Evolutionary conservation across 2,329 filamentous ascomycete genomes (phyloP).

Genomic region (Cladosporium sp.): DNA sequence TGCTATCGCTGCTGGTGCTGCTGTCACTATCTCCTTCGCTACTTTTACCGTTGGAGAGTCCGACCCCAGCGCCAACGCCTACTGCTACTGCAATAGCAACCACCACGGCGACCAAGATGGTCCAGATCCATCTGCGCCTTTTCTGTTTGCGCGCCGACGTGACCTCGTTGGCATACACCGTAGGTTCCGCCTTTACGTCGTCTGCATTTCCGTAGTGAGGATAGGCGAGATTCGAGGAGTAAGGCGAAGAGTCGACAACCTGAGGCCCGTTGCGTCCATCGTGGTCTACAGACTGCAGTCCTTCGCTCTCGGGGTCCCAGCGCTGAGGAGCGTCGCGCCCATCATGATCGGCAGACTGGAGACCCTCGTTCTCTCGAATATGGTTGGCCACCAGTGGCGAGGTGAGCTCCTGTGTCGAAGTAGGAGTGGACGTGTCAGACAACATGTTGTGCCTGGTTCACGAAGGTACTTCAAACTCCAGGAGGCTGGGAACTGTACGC

Average conservation of each 20-base stretch:
- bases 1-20: background rate
- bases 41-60: background rate
- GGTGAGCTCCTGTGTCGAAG: background rate
- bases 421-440: background rate
- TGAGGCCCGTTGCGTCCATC: background rate
- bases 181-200: background rate
- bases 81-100: background rate
- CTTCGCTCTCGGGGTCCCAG: background rate
- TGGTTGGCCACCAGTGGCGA: background rate
- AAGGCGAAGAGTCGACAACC: background rate
- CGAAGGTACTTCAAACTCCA: background rate
- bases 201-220: background rate
- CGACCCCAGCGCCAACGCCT: slow-evolving; percentile 4
- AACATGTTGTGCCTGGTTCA: background rate
- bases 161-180: background rate
- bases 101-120: background rate
- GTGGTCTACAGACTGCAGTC: background rate
- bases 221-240: no score
- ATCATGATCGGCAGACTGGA: slow-evolving; percentile 3
- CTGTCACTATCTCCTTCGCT: background rate
- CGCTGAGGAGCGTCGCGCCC: background rate
- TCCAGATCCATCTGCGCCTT: background rate
- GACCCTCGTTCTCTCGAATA: background rate
- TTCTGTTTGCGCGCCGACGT: background rate
- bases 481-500: background rate